phyloP scores from a whole-genome alignment of 306 rosid species.

The Comarum palustre region DNA sequence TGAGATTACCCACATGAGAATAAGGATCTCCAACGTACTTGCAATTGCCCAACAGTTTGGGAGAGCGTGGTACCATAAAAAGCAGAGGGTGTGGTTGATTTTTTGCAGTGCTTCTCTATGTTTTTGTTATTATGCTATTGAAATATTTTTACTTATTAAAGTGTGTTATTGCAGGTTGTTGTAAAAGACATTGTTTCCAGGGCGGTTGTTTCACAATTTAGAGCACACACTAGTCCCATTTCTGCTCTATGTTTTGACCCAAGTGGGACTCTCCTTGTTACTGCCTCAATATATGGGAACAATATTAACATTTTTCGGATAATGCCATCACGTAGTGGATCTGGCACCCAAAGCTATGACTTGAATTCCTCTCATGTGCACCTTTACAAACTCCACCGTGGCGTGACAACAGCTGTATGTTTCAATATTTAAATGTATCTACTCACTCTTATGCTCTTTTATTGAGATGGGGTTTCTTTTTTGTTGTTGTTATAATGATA shows the following conservation, averaged over 20 bases:
- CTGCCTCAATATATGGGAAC: constrained; percentile 85
- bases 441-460: constrained; percentile 25
- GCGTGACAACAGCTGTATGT: constrained; percentile 88
- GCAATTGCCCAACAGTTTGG: constrained; percentile 2
- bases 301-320: constrained; percentile 80
- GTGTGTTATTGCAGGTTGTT: constrained; percentile 62
- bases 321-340: constrained; percentile 69
- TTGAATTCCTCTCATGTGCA: constrained; percentile 78
- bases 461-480: constrained; percentile 22
- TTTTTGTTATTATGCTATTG: constrained; percentile 8
- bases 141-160: constrained; percentile 15
- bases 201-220: constrained; percentile 75
- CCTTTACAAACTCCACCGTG: constrained; percentile 90
- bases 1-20: not conserved
- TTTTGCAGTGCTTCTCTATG: constrained; percentile 1
- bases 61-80: not conserved
- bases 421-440: constrained; percentile 28
- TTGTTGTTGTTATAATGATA: constrained; percentile 21
- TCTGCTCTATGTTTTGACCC: constrained; percentile 89
- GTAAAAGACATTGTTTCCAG: constrained; percentile 72
- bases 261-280: constrained; percentile 86
- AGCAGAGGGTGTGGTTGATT: constrained; percentile 5
- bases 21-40: not conserved
- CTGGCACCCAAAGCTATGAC: constrained; percentile 58
- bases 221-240: constrained; percentile 88